A percentile compares a stretch with the other conserved stretches of the same genome.
Evolutionary conservation across 148 eudicot genomes (phyloP).

Genomic region (Rhododendron ovatum): DNA sequence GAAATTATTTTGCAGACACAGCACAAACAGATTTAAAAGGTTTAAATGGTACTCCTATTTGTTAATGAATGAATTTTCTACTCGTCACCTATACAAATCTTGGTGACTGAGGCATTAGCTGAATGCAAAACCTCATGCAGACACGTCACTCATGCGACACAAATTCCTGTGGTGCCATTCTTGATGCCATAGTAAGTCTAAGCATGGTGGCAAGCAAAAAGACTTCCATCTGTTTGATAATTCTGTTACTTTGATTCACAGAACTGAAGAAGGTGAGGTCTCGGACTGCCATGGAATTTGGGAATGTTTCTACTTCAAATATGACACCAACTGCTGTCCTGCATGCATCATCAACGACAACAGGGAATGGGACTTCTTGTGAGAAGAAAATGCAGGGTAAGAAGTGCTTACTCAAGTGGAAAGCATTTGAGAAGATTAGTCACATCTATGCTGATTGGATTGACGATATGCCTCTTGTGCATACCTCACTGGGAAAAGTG

Average conservation of each 20-base stretch:
- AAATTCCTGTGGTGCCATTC: not conserved
- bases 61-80: not conserved
- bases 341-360: not conserved
- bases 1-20: not conserved
- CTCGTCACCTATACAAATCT: not conserved
- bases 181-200: not conserved
- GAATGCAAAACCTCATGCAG: not conserved
- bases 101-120: not conserved
- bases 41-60: not conserved
- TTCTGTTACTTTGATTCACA: conserved; percentile 18
- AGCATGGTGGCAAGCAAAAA: not conserved
- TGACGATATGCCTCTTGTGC: conserved; percentile 12
- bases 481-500: conserved; percentile 2
- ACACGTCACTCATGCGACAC: not conserved
- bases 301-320: not conserved
- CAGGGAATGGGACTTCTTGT: not conserved
- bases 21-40: not conserved
- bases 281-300: not conserved
- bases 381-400: conserved; percentile 6
- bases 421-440: conserved; percentile 20
- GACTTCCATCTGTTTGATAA: not conserved
- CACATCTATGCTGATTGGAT: conserved; percentile 41
- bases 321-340: conserved; percentile 6
- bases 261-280: conserved; percentile 20
- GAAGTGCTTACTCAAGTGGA: conserved; percentile 16